Evolutionary conservation across 2,329 filamentous ascomycete genomes (phyloP), one percentile per base, ranked within the genome.

Genomic region (Botrytis byssoidea): DNA sequence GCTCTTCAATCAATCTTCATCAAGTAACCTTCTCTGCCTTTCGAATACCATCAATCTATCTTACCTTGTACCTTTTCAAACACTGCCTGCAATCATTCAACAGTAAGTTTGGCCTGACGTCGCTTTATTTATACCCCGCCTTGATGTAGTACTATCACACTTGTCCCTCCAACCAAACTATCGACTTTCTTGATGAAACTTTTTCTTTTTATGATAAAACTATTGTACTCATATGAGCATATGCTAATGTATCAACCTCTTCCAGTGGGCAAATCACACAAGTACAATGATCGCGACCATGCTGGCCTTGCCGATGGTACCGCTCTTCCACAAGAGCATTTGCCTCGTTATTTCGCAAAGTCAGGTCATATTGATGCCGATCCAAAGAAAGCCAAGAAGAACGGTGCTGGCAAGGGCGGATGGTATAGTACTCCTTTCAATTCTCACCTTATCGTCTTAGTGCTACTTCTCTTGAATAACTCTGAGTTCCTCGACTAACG

Each of bases 381-480:
- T 81, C 95, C 96, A 75, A 94, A 93, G 84, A 96, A 97, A 87
- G 91, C 92, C 82, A 99, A 99, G 91, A 99, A 99, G 87, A 93
- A 97, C 81, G 95, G 95, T 76, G 92, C 89, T 78, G 95, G 95
- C 78, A 95, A 93, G 84, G 94, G 92, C 82, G 98, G 98, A 84
- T 99, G 95, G 95, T 97, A 89, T 83, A 29, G 91, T 64, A 16
- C 42, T 55, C 20, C 59, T 51, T n/a, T 25, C 25, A 48, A 14
- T 48, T 46, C 59, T 37, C 18, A 32, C 40, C 40, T 60, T 48
- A 37, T 25, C 18, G 8, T n/a, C n/a, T 48, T 32, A 22, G 48
- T 18, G 44, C 57, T 10, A 78, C 74, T 35, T 64, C 18, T 22
- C 55, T 59, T 61, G 6, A 65, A 65, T 68, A 25, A 67, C 40